Percentiles rank a stretch among this genome's conserved stretches.
phyloP scores from a whole-genome alignment of 495 filamentous ascomycete genomes.

The Podospora appendiculata region DNA sequence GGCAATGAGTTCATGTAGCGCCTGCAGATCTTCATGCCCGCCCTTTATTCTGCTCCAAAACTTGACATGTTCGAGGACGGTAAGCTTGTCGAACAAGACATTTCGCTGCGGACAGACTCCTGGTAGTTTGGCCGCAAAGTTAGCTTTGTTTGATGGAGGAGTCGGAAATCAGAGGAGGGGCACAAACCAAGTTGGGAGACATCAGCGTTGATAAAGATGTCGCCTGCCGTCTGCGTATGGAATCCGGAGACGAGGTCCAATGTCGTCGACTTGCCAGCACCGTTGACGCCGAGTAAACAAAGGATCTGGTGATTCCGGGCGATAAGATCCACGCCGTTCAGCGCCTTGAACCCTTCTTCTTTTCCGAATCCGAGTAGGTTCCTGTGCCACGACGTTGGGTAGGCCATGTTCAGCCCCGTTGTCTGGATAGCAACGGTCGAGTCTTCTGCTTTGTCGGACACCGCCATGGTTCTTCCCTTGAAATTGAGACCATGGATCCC shows the following conservation, averaged over 20 bases:
- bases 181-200: conserved; percentile 35
- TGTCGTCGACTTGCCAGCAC: conserved; percentile 76
- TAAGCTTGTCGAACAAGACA: conserved; percentile 72
- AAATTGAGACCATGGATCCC: conserved; percentile 60
- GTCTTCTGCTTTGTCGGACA: conserved; percentile 12
- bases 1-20: conserved; percentile 49
- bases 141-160: too few species aligned
- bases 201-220: conserved; percentile 53
- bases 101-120: conserved; percentile 65
- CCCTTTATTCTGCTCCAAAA: conserved; percentile 69
- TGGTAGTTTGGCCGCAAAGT: too few species aligned
- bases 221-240: conserved; percentile 55
- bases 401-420: conserved; percentile 62
- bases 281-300: conserved; percentile 74
- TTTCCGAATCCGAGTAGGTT: conserved; percentile 42
- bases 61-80: conserved; percentile 65
- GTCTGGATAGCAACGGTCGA: conserved; percentile 39
- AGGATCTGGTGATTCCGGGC: conserved; percentile 65
- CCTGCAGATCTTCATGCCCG: conserved; percentile 37
- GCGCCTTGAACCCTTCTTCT: conserved; percentile 52
- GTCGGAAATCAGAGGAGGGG: too few species aligned
- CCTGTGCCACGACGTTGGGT: conserved; percentile 55
- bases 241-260: conserved; percentile 73
- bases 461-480: conserved; percentile 44
- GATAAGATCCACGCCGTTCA: conserved; percentile 54